Percentiles rank a stretch among this genome's conserved stretches.
Conservation (phyloP, 345 rosid species). For the Lenwebbia sp. region DNA sequence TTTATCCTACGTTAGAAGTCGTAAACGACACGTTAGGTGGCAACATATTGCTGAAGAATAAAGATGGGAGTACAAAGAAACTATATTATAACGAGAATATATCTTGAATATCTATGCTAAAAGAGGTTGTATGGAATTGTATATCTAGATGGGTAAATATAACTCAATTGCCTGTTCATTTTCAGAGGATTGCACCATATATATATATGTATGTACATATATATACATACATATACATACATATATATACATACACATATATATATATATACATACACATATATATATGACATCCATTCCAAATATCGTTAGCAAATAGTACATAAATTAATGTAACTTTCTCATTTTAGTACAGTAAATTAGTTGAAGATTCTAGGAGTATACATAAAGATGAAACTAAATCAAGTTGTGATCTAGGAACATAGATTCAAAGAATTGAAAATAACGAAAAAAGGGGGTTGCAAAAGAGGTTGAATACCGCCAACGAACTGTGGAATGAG, state of each 20-base stretch:
- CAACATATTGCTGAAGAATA: background rate
- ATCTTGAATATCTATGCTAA: no score
- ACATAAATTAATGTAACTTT: background rate
- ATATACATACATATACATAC: no score
- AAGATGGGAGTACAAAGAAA: background rate
- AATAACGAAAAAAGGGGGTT: no score
- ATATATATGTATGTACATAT: no score
- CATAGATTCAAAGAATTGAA: no score
- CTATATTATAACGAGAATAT: background rate
- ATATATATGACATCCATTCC: background rate
- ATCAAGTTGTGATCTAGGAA: no score
- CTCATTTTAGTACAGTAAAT: background rate
- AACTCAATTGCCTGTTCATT: background rate
- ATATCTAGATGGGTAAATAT: background rate
- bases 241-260: no score
- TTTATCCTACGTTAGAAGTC: constrained; percentile 7
- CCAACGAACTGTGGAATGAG: background rate
- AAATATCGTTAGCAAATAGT: background rate
- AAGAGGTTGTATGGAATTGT: background rate
- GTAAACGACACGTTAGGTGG: constrained; percentile 20
- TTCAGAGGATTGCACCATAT: background rate
- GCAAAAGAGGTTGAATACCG: no score
- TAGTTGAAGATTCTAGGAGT: background rate
- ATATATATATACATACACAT: no score
- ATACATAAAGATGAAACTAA: no score